Conservation (phyloP, 2,329 filamentous ascomycete species). For the Aureobasidium uvarum region DNA sequence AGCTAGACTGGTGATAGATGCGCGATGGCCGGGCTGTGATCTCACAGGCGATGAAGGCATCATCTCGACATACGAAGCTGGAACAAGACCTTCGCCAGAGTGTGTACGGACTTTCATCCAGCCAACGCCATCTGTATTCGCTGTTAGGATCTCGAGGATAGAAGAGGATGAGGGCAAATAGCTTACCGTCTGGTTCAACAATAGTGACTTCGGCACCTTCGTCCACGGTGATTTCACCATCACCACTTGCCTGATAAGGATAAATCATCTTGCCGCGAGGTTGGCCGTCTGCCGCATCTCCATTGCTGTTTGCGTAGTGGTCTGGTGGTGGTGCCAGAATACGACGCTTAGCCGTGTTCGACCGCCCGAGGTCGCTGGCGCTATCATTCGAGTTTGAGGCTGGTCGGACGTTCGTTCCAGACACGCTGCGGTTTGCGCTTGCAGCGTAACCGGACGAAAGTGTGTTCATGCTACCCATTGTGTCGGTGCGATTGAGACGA, state of each 20-base stretch:
- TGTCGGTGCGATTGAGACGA: slow-evolving; percentile 73
- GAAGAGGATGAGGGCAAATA: slow-evolving; percentile 30
- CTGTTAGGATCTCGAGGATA: slow-evolving; percentile 30
- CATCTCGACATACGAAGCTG: slow-evolving; percentile 78
- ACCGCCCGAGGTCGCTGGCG: slow-evolving; percentile 30
- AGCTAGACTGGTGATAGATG: slow-evolving; percentile 65
- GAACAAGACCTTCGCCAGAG: slow-evolving; percentile 75
- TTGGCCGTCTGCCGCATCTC: slow-evolving; percentile 46
- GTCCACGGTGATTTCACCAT: slow-evolving; percentile 75
- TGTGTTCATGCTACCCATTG: slow-evolving; percentile 72
- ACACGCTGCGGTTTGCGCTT: slow-evolving; percentile 72
- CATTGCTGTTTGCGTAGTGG: slow-evolving; percentile 65
- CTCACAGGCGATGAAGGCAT: slow-evolving; percentile 39
- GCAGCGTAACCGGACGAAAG: slow-evolving; percentile 84
- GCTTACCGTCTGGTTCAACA: slow-evolving; percentile 82
- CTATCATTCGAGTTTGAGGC: slow-evolving; percentile 47
- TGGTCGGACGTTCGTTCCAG: slow-evolving; percentile 51
- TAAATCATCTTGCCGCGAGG: slow-evolving; percentile 88
- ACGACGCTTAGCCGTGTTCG: slow-evolving; percentile 51
- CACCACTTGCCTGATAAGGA: slow-evolving; percentile 72
- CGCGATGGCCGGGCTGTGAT: slow-evolving; percentile 29
- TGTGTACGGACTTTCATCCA: slow-evolving; percentile 78
- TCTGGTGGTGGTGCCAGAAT: slow-evolving; percentile 84
- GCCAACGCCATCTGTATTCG: slow-evolving; percentile 84
- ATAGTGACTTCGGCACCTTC: slow-evolving; percentile 77